phyloP scores from a whole-genome alignment of 148 eudicot genomes.

The Fagopyrum esculentum region DNA sequence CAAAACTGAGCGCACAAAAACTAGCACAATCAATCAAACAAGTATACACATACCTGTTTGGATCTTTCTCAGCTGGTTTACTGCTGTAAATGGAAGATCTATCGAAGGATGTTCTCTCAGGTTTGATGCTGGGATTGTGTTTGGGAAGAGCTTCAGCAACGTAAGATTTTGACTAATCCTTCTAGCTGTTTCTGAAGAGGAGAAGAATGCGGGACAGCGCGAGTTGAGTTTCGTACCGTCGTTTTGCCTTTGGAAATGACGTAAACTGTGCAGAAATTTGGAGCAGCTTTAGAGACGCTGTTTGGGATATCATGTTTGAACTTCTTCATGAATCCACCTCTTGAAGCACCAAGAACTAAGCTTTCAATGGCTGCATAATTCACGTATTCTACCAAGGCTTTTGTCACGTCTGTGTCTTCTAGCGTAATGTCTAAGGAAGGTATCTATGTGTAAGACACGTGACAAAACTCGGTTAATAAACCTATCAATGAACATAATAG shows the following conservation, averaged over 20 bases:
- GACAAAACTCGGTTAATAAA: no score
- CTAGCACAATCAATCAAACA: not conserved
- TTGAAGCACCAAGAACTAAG: constrained; percentile 70
- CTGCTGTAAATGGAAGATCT: not conserved
- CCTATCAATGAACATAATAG: no score
- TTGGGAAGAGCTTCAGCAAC: constrained; percentile 27
- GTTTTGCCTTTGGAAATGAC: constrained; percentile 78
- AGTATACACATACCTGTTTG: not conserved
- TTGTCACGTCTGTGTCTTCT: constrained; percentile 54
- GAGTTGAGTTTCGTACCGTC: constrained; percentile 51
- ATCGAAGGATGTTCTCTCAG: not conserved
- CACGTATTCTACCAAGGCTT: constrained; percentile 61
- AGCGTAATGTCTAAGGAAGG: constrained; percentile 65
- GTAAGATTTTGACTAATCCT: constrained; percentile 20
- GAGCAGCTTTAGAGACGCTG: constrained; percentile 52
- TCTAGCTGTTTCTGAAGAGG: constrained; percentile 54
- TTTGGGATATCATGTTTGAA: constrained; percentile 60
- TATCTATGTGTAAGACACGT: constrained; percentile 33
- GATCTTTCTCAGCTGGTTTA: not conserved
- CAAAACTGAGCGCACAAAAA: no score
- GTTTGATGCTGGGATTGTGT: constrained; percentile 21
- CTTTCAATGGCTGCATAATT: constrained; percentile 65
- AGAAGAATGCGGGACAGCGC: constrained; percentile 52
- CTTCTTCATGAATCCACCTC: constrained; percentile 63
- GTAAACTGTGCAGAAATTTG: constrained; percentile 85